phyloP scores from a whole-genome alignment of 148 eudicot species.

The Hydrangea macrophylla region DNA sequence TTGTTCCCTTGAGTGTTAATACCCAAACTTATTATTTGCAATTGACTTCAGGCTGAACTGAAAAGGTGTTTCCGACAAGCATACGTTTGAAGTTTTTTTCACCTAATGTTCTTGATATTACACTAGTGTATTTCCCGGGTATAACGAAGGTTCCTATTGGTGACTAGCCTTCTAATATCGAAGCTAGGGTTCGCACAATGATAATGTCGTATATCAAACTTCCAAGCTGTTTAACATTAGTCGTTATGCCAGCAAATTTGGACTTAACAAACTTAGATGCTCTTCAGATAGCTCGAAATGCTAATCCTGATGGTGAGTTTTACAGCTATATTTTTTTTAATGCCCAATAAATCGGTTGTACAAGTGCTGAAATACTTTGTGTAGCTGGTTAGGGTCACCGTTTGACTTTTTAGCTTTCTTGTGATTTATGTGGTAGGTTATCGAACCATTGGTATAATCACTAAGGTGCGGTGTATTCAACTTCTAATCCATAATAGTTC shows the following conservation, averaged over 20 bases:
- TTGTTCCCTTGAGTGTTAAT: background rate
- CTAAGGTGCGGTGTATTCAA: conserved; percentile 51
- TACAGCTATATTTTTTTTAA: conserved; percentile 6
- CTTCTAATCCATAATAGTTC: background rate
- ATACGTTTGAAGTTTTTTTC: conserved; percentile 82
- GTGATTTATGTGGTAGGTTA: conserved; percentile 45
- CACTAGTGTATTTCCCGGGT: conserved; percentile 90
- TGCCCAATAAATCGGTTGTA: background rate
- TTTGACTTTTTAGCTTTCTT: conserved; percentile 19
- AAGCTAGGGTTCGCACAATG: conserved; percentile 85
- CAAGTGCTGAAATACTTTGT: background rate
- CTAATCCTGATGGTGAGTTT: conserved; percentile 83
- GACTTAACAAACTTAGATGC: conserved; percentile 96
- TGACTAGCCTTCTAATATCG: conserved; percentile 93
- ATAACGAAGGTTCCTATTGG: conserved; percentile 94
- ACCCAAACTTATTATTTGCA: background rate
- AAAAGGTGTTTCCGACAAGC: conserved; percentile 87
- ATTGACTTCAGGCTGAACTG: conserved; percentile 67
- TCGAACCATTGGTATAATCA: conserved; percentile 89
- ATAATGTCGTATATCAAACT: conserved; percentile 75
- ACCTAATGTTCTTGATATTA: conserved; percentile 89
- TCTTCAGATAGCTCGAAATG: conserved; percentile 87
- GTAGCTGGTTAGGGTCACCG: background rate
- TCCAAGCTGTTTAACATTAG: conserved; percentile 70
- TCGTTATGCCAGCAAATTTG: conserved; percentile 88